phyloP scores from a whole-genome alignment of 2,329 filamentous ascomycete species.

The Penicillium sp. region DNA sequence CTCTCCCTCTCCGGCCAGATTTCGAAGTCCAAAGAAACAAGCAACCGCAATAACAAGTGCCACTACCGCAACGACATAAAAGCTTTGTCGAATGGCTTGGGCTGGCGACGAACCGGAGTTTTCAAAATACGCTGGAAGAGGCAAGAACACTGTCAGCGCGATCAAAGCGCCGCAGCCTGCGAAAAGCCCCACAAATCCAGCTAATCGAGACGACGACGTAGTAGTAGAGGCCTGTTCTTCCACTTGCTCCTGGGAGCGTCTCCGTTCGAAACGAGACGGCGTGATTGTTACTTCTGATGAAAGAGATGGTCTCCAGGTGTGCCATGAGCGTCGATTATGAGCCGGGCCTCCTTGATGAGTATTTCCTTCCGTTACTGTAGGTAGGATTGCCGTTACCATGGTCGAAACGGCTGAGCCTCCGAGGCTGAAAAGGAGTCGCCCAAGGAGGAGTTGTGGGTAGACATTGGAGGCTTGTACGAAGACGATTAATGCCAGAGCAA shows the following conservation, averaged over 20 bases:
- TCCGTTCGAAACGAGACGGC: conserved; percentile 42
- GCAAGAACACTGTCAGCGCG: conserved; percentile 76
- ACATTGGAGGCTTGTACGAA: conserved; percentile 84
- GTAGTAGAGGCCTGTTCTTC: conserved; percentile 14
- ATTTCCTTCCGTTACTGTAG: conserved; percentile 55
- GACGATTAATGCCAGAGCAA: conserved; percentile 70
- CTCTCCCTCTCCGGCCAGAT: conserved; percentile 66
- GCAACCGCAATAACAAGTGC: conserved; percentile 68
- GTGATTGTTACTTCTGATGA: conserved; percentile 60
- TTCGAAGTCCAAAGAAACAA: conserved; percentile 73
- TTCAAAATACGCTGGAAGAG: conserved; percentile 77
- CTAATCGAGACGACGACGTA: conserved; percentile 60
- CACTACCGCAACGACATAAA: conserved; percentile 76
- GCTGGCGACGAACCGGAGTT: conserved; percentile 67
- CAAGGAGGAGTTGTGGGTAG: conserved; percentile 82
- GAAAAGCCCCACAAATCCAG: conserved; percentile 86
- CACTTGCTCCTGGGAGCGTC: conserved; percentile 11
- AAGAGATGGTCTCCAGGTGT: conserved; percentile 47
- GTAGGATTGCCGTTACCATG: conserved; percentile 95
- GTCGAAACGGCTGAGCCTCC: conserved; percentile 92
- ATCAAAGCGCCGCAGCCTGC: conserved; percentile 89
- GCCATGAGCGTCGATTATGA: conserved; percentile 16
- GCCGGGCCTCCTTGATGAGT: conserved; percentile 16
- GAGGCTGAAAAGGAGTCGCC: conserved; percentile 80
- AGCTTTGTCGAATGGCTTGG: conserved; percentile 74